A percentile compares a stretch with the other conserved stretches of the same genome.
Evolutionary conservation across 1,139 yeast species (phyloP).

Genomic region (Lodderomyces jiufengensis): DNA sequence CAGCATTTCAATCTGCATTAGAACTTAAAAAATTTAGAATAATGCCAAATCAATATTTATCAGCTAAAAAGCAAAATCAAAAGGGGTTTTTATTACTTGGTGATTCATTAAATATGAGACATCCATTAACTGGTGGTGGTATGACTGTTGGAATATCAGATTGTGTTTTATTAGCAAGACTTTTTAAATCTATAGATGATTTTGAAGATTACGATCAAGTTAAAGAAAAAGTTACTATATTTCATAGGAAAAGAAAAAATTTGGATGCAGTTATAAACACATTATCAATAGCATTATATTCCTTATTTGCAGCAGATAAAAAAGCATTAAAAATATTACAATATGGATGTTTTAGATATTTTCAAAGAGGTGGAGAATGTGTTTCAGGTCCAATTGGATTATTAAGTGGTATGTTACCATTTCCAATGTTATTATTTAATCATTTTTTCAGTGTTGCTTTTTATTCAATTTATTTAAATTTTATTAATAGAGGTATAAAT

Average conservation of each 20-base stretch:
- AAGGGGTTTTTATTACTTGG: slow-evolving; percentile 82
- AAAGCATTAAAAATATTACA: slow-evolving; percentile 66
- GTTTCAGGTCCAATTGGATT: slow-evolving; percentile 77
- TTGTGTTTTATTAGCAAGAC: slow-evolving; percentile 61
- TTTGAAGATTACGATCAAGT: slow-evolving; percentile 57
- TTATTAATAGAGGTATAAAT: slow-evolving; percentile 62
- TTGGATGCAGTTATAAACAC: slow-evolving; percentile 86
- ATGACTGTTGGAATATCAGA: slow-evolving; percentile 97
- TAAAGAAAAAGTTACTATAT: slow-evolving; percentile 51
- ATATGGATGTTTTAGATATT: slow-evolving; percentile 84
- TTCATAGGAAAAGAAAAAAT: slow-evolving; percentile 74
- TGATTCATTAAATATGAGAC: slow-evolving; percentile 96
- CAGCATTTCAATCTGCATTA: slow-evolving; percentile 56
- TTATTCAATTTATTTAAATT: slow-evolving; percentile 72
- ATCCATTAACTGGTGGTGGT: slow-evolving; percentile 98
- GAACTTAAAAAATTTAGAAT: slow-evolving; percentile 56
- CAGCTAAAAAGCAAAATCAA: slow-evolving; percentile 63
- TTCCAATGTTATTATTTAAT: slow-evolving; percentile 68
- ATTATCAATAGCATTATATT: slow-evolving; percentile 82
- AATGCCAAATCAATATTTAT: slow-evolving; percentile 92
- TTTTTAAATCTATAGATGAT: slow-evolving; percentile 61
- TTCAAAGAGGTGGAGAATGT: slow-evolving; percentile 79
- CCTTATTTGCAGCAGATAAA: slow-evolving; percentile 85
- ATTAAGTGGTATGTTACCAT: slow-evolving; percentile 76
- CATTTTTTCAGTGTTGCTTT: slow-evolving; percentile 91